phyloP scores from a whole-genome alignment of 2,329 filamentous ascomycete species.

The Aspergillus ibericus region DNA sequence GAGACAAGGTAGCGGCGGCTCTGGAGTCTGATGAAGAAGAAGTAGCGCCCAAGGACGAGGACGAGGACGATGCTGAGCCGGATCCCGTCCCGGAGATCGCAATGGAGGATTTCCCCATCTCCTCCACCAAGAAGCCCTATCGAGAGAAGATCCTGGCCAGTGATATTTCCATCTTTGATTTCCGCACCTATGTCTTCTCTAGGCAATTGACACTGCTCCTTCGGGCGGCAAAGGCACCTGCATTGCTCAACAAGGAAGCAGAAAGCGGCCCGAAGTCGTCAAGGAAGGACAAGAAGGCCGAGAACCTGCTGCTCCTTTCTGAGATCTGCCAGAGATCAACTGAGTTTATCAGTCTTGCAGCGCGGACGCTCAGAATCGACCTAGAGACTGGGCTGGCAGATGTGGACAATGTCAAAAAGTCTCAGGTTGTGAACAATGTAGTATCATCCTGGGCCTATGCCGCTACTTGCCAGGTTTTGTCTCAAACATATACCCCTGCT shows the following conservation, averaged over 20 bases:
- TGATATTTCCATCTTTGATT: slow-evolving; percentile 95
- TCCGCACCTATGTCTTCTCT: slow-evolving; percentile 89
- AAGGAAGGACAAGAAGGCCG: slow-evolving; percentile 58
- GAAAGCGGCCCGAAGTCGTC: slow-evolving; percentile 44
- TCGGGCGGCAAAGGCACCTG: slow-evolving; percentile 68
- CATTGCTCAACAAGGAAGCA: slow-evolving; percentile 32
- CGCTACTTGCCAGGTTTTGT: slow-evolving; percentile 45
- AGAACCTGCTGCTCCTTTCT: slow-evolving; percentile 77
- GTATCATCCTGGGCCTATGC: slow-evolving; percentile 50
- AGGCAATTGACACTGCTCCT: slow-evolving; percentile 81
- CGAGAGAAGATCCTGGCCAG: slow-evolving; percentile 89
- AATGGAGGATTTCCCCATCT: slow-evolving; percentile 41
- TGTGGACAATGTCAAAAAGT: slow-evolving; percentile 34
- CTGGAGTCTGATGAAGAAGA: slow-evolving; percentile 40
- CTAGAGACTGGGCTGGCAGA: slow-evolving; percentile 62
- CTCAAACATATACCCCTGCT: slow-evolving; percentile 39
- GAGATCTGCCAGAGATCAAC: slow-evolving; percentile 82
- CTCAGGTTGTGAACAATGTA: slow-evolving; percentile 45
- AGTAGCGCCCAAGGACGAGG: slow-evolving; percentile 29
- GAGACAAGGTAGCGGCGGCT: slow-evolving; percentile 57
- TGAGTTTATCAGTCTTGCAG: slow-evolving; percentile 79
- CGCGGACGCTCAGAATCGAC: slow-evolving; percentile 77
- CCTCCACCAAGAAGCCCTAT: slow-evolving; percentile 72
- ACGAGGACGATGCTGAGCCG: slow-evolving; percentile 31
- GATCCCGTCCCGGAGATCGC: slow-evolving; percentile 28